Evolutionary conservation across 805 yeast genomes (phyloP).

Genomic region (Priceomyces fermenticarens): DNA sequence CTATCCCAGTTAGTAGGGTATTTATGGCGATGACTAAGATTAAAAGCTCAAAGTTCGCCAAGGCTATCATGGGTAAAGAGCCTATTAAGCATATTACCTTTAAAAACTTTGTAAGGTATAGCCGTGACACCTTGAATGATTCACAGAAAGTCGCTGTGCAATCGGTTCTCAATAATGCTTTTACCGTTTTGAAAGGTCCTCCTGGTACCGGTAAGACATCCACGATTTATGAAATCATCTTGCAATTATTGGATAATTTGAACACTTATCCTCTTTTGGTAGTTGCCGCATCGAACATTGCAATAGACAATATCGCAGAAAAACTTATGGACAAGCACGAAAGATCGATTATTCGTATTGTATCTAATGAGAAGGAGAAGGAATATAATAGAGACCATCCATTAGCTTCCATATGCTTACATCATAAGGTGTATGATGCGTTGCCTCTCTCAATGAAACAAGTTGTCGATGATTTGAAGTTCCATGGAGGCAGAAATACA

Average conservation of each 20-base stretch:
- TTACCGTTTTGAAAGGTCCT: conserved; percentile 48
- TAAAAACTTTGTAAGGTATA: conserved; percentile 49
- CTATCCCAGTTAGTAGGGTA: conserved; percentile 61
- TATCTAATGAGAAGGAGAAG: conserved; percentile 56
- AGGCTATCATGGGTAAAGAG: conserved; percentile 53
- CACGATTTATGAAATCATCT: conserved; percentile 41
- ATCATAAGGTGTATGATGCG: conserved; percentile 52
- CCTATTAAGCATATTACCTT: conserved; percentile 56
- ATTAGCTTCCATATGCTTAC: conserved; percentile 58
- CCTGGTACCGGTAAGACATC: conserved; percentile 66
- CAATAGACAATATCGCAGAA: conserved; percentile 74
- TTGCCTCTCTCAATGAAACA: conserved; percentile 46
- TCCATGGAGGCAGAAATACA: conserved; percentile 35
- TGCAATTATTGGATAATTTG: conserved; percentile 53
- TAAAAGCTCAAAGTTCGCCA: conserved; percentile 49
- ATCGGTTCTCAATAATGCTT: conserved; percentile 48
- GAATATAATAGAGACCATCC: conserved; percentile 60
- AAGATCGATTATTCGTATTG: conserved; percentile 54
- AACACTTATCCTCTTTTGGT: conserved; percentile 63
- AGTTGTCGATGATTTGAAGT: conserved; percentile 40
- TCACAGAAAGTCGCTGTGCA: conserved; percentile 59
- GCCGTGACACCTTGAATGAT: conserved; percentile 49
- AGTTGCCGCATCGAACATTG: conserved; percentile 74
- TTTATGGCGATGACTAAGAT: conserved; percentile 64
- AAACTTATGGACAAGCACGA: conserved; percentile 52